These are phyloP conservation scores for Fremontodendron californicum DNA, from an alignment of 345 rosid genomes.

Conservation along the genomic window DNA sequence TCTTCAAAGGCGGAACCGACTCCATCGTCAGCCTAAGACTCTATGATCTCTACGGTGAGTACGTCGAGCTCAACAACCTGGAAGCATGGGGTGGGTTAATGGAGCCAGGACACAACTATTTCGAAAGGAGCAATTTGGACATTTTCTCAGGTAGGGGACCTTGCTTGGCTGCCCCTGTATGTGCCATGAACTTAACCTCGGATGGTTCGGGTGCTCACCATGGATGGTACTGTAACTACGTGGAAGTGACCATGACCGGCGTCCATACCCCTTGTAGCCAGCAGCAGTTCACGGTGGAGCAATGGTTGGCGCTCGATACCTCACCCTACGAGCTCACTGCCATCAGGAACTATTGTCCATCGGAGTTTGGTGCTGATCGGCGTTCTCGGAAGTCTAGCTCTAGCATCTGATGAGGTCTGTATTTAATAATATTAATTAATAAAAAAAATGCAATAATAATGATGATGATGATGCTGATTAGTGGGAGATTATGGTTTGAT, in stretches of 20 bases:
- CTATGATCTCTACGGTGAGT: conserved; percentile 43
- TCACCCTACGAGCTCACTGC: conserved; percentile 62
- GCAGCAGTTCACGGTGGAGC: conserved; percentile 65
- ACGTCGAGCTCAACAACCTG: conserved; percentile 41
- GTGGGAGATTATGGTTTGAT: background rate
- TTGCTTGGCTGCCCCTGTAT: conserved; percentile 51
- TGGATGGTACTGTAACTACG: conserved; percentile 90
- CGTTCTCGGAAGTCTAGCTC: background rate
- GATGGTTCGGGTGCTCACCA: conserved; percentile 70
- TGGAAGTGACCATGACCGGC: conserved; percentile 63
- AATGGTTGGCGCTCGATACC: conserved; percentile 73
- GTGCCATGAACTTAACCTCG: conserved; percentile 70
- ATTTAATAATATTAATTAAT: background rate
- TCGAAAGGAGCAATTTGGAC: conserved; percentile 85
- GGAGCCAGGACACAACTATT: conserved; percentile 64
- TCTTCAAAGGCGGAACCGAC: conserved; percentile 77
- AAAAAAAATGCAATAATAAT: background rate
- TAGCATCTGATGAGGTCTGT: background rate
- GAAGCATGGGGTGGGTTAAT: conserved; percentile 88
- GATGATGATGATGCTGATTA: background rate
- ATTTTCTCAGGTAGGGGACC: conserved; percentile 69
- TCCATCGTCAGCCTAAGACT: conserved; percentile 54
- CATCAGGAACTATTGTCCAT: conserved; percentile 43
- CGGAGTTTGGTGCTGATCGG: background rate
- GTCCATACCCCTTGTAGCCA: conserved; percentile 50